A percentile compares a stretch with the other conserved stretches of the same genome.
Evolutionary conservation across 2,329 filamentous ascomycete genomes (phyloP).

Genomic region (Pseudocercospora fijiensis): DNA sequence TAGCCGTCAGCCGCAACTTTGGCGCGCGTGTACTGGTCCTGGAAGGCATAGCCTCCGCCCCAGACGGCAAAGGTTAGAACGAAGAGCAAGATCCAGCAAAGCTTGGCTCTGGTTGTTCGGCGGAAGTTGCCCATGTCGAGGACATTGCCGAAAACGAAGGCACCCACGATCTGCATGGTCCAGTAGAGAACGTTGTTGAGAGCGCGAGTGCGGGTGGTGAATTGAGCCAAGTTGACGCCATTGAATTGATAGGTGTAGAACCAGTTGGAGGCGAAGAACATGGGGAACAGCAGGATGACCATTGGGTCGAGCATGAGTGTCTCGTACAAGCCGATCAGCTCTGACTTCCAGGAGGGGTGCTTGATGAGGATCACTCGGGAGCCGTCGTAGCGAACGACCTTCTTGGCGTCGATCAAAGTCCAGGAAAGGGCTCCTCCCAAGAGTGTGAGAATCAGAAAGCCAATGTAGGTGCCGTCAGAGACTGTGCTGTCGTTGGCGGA

Average conservation of each 20-base stretch:
- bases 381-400: constrained; percentile 73
- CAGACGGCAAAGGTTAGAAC: constrained; percentile 73
- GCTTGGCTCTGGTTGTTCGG: constrained; percentile 67
- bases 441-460: constrained; percentile 81
- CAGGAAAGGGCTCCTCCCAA: constrained; percentile 68
- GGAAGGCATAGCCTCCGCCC: constrained; percentile 80
- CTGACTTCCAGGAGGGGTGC: constrained; percentile 81
- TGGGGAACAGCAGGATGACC: constrained; percentile 73
- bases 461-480: constrained; percentile 80
- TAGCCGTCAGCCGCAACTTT: constrained; percentile 28
- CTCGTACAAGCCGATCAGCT: constrained; percentile 72
- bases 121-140: constrained; percentile 62
- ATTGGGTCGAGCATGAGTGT: constrained; percentile 69
- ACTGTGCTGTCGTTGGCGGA: constrained; percentile 54
- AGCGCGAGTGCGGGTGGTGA: constrained; percentile 72
- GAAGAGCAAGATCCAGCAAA: constrained; percentile 61
- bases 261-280: constrained; percentile 78
- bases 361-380: constrained; percentile 83
- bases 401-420: constrained; percentile 67
- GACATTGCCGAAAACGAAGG: constrained; percentile 67
- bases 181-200: constrained; percentile 77
- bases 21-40: constrained; percentile 58
- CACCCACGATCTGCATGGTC: constrained; percentile 73
- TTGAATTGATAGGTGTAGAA: constrained; percentile 82
- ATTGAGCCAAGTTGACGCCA: constrained; percentile 66